Percentiles rank a stretch among this genome's conserved stretches.
These are phyloP conservation scores for Cucumis cinereus DNA, from an alignment of 306 rosid species.

Conservation along the genomic window DNA sequence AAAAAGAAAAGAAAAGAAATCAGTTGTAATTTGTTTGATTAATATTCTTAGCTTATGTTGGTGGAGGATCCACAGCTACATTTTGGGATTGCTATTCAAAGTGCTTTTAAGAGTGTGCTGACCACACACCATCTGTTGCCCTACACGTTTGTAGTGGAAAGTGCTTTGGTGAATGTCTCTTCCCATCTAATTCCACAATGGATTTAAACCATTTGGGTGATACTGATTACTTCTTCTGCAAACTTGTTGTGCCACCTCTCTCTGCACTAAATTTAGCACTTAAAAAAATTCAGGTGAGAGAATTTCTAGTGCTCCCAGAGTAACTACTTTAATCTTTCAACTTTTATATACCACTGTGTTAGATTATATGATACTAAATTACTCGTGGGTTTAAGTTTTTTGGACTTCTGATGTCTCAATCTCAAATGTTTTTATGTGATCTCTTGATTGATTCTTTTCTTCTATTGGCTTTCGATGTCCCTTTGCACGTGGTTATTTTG, in stretches of 20 bases:
- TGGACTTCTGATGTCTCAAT: no score
- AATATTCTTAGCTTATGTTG: slow-evolving; percentile 6
- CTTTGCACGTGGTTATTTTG: no score
- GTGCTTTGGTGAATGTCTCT: slow-evolving; percentile 27
- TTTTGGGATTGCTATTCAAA: slow-evolving; percentile 22
- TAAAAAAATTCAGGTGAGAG: slow-evolving; percentile 17
- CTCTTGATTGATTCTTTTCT: no score
- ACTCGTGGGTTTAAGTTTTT: no score
- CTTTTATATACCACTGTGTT: no score
- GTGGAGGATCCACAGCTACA: slow-evolving; percentile 7
- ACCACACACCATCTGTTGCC: slow-evolving; percentile 17
- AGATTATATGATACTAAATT: no score
- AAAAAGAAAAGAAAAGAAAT: no score
- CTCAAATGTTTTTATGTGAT: no score
- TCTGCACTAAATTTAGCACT: slow-evolving; percentile 31
- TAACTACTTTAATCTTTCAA: background rate
- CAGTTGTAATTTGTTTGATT: background rate
- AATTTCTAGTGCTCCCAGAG: background rate
- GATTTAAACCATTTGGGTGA: background rate
- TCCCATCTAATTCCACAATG: background rate
- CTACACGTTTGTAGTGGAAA: slow-evolving; percentile 13
- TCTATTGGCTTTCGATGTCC: no score
- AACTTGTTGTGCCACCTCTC: slow-evolving; percentile 29
- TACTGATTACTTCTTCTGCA: slow-evolving; percentile 19
- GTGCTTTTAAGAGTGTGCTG: slow-evolving; percentile 28